phyloP scores from a whole-genome alignment of 2,329 filamentous ascomycete species.

The Ciborinia camelliae region DNA sequence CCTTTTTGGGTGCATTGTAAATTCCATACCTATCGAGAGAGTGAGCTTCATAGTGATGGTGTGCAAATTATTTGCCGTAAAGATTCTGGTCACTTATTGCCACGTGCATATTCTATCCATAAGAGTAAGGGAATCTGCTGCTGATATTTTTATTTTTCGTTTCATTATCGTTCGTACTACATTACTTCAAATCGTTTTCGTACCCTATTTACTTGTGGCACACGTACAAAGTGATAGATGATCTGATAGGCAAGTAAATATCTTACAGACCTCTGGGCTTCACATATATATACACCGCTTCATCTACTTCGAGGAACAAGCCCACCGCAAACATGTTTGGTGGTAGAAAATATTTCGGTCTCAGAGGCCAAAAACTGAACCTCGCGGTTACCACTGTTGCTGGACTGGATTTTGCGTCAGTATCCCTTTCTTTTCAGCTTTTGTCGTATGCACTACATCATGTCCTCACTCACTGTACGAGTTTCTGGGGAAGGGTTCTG shows the following conservation, averaged over 20 bases:
- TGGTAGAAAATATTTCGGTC: slow-evolving; percentile 54
- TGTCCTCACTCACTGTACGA: background rate
- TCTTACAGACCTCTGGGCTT: background rate
- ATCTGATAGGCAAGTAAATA: background rate
- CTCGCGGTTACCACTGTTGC: slow-evolving; percentile 68
- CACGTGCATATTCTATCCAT: background rate
- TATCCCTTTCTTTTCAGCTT: slow-evolving; percentile 37
- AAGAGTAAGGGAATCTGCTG: background rate
- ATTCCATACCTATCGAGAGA: background rate
- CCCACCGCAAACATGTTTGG: slow-evolving; percentile 23
- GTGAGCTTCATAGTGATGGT: background rate
- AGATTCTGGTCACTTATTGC: background rate
- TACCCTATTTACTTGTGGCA: background rate
- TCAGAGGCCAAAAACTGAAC: slow-evolving; percentile 63
- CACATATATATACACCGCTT: background rate
- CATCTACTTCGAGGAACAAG: too few relatives aligned
- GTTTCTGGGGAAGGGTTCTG: background rate
- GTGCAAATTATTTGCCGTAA: background rate
- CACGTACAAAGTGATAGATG: background rate
- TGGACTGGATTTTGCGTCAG: slow-evolving; percentile 64
- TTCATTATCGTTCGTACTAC: background rate
- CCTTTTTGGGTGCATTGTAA: too few relatives aligned
- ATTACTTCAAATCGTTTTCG: background rate
- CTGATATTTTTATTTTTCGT: background rate
- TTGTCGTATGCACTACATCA: background rate